These are phyloP conservation scores for Neurospora tetraspora DNA, from an alignment of 495 filamentous ascomycete genomes.

Conservation along the genomic window DNA sequence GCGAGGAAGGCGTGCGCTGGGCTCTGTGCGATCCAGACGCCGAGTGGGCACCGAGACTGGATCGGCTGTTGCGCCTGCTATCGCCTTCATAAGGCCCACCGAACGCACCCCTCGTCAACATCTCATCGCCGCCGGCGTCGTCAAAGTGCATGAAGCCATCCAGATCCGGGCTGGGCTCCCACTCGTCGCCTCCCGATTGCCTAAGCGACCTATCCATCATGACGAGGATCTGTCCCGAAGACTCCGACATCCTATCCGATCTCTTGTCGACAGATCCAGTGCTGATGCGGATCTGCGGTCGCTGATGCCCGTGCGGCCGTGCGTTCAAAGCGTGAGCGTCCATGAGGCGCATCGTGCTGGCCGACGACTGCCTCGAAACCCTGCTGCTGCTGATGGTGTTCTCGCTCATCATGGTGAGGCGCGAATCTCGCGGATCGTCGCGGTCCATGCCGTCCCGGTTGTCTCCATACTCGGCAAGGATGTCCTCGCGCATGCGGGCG, in stretches of 20 bases:
- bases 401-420: slow-evolving; percentile 11
- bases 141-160: slow-evolving; percentile 31
- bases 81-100: background rate
- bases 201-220: slow-evolving; percentile 12
- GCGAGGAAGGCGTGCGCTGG: background rate
- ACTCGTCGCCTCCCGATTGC: slow-evolving; percentile 14
- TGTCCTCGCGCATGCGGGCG: slow-evolving; percentile 63
- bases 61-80: slow-evolving; percentile 5
- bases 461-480: slow-evolving; percentile 48
- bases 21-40: slow-evolving; percentile 2
- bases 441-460: slow-evolving; percentile 3
- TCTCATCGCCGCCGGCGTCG: slow-evolving; percentile 17
- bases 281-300: background rate
- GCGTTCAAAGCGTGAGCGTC: slow-evolving; percentile 9
- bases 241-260: background rate
- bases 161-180: slow-evolving; percentile 29
- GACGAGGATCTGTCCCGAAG: slow-evolving; percentile 19
- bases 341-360: slow-evolving; percentile 18
- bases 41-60: slow-evolving; percentile 6
- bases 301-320: slow-evolving; percentile 12
- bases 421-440: slow-evolving; percentile 5
- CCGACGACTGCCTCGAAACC: slow-evolving; percentile 21
- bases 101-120: slow-evolving; percentile 5
- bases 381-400: slow-evolving; percentile 13
- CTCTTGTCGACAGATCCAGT: background rate